phyloP scores from a whole-genome alignment of 2,329 filamentous ascomycete genomes.

The Coniochaeta pulveracea region DNA sequence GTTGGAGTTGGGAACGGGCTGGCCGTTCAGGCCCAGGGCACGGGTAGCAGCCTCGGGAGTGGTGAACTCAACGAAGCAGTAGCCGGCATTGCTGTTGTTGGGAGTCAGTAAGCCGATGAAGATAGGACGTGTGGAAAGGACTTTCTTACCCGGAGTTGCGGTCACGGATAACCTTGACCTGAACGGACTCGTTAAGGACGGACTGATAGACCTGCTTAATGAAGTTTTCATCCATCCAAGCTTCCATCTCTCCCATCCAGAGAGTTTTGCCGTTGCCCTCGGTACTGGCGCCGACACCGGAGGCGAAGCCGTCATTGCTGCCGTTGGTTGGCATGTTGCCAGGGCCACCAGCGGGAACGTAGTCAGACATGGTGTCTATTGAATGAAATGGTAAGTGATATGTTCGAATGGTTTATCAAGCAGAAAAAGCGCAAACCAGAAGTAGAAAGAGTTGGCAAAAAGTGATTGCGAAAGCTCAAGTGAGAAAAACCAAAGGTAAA shows the following conservation, averaged over 20 bases:
- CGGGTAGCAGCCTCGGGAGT: constrained; percentile 78
- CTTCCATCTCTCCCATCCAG: constrained; percentile 94
- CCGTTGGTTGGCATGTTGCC: constrained; percentile 16
- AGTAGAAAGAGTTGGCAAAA: too few relatives aligned
- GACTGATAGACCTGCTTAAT: constrained; percentile 86
- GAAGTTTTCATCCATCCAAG: constrained; percentile 99
- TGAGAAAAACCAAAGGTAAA: too few relatives aligned
- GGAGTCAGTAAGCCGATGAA: constrained; percentile 12
- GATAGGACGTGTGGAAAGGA: neutral
- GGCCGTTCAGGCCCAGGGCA: constrained; percentile 82
- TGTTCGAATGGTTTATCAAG: neutral
- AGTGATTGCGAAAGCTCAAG: too few relatives aligned
- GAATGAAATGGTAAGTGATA: neutral
- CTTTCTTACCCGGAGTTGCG: constrained; percentile 91
- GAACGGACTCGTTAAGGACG: constrained; percentile 85
- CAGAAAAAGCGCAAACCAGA: too few relatives aligned
- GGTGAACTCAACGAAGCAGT: constrained; percentile 94
- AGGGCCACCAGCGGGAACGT: constrained; percentile 9
- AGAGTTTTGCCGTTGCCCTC: constrained; percentile 45
- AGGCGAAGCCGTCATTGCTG: constrained; percentile 10
- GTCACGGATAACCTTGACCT: constrained; percentile 99
- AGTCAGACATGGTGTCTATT: constrained; percentile 13
- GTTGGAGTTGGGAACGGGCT: constrained; percentile 82
- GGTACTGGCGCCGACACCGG: constrained; percentile 12
- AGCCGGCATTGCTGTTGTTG: constrained; percentile 72